phyloP scores from a whole-genome alignment of 345 rosid genomes.

The Gossypium raimondii region DNA sequence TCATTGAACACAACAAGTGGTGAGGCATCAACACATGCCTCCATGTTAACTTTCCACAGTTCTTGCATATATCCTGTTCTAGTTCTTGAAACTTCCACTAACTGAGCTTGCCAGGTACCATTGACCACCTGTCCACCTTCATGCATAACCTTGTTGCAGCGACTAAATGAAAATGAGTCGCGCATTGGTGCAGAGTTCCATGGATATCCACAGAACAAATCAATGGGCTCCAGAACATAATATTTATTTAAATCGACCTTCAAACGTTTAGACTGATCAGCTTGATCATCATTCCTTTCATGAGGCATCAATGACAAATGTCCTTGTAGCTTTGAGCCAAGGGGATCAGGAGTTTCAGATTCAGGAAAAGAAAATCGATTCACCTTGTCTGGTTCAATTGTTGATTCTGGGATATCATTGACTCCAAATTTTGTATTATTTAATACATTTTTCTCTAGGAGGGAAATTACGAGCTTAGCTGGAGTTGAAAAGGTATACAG shows the following conservation, averaged over 20 bases:
- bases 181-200: conserved; percentile 41
- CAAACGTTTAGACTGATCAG: conserved; percentile 38
- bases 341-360: conserved; percentile 23
- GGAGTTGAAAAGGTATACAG: conserved; percentile 72
- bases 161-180: conserved; percentile 56
- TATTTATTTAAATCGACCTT: conserved; percentile 36
- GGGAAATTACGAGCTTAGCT: conserved; percentile 46
- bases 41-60: conserved; percentile 86
- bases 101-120: conserved; percentile 30
- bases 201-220: conserved; percentile 19
- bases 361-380: conserved; percentile 23
- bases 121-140: conserved; percentile 23
- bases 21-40: conserved; percentile 92
- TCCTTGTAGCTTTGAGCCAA: conserved; percentile 24
- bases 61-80: conserved; percentile 43
- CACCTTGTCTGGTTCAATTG: conserved; percentile 28
- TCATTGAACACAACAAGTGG: conserved; percentile 62
- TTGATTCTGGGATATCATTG: conserved; percentile 26
- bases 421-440: conserved; percentile 22
- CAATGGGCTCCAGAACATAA: conserved; percentile 19
- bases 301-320: conserved; percentile 17
- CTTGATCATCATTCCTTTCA: conserved; percentile 24
- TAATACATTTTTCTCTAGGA: conserved; percentile 38
- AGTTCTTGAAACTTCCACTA: conserved; percentile 37
- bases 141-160: conserved; percentile 68